Conservation (phyloP, 768 basidiomycete species). For the Boletus reticuloceps region DNA sequence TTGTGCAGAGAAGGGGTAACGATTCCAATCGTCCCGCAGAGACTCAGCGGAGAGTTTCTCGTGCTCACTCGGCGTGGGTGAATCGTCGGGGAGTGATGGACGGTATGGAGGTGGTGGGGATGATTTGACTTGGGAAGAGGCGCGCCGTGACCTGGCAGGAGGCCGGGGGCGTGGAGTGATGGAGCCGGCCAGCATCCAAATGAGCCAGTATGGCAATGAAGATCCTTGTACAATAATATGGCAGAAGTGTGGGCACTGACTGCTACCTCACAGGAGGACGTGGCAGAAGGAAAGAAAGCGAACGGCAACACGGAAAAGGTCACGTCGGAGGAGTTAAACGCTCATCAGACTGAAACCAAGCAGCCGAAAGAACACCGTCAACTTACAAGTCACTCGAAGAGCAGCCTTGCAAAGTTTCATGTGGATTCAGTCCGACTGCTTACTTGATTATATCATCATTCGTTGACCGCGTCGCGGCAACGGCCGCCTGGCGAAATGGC, state of each 20-base stretch:
- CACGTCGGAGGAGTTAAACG: conserved; percentile 6
- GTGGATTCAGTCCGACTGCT: conserved; percentile 13
- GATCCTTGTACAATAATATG: conserved; percentile 1
- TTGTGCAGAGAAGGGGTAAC: conserved; percentile 26
- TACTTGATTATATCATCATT: background rate
- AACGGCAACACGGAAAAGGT: background rate
- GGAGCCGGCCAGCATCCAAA: conserved; percentile 37
- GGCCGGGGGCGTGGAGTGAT: conserved; percentile 62
- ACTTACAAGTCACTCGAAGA: background rate
- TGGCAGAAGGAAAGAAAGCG: conserved; percentile 6
- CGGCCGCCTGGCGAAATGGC: conserved; percentile 91
- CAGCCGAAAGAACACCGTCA: background rate
- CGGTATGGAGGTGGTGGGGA: conserved; percentile 61
- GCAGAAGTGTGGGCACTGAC: background rate
- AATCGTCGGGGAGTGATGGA: conserved; percentile 32
- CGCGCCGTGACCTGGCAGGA: conserved; percentile 63
- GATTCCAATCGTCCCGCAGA: conserved; percentile 9
- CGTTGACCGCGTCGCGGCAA: background rate
- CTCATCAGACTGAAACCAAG: conserved; percentile 23
- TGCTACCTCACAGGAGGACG: background rate
- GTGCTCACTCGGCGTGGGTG: conserved; percentile 29
- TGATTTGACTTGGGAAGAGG: conserved; percentile 35
- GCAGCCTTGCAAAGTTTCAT: conserved; percentile 12
- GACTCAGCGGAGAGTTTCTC: conserved; percentile 34
- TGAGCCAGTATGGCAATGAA: conserved; percentile 30